A percentile compares a stretch with the other conserved stretches of the same genome.
Evolutionary conservation across 352 stramenopile genomes (phyloP).

Genomic region (Thraustotheca clavata): DNA sequence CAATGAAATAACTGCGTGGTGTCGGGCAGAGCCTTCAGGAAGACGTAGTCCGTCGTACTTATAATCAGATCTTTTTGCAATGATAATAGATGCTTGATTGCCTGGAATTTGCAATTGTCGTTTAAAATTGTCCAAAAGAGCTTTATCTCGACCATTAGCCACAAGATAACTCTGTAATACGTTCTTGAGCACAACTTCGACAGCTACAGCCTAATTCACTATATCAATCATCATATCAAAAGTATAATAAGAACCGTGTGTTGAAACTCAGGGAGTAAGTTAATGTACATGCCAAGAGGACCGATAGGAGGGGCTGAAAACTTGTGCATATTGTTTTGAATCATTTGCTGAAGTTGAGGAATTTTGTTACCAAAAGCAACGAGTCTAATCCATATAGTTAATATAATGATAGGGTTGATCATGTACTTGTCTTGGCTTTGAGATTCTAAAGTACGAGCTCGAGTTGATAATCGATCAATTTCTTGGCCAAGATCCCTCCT

Average conservation of each 20-base stretch:
- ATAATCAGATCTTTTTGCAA: slow-evolving; percentile 44
- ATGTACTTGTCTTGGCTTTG: slow-evolving; percentile 40
- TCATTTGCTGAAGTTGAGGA: slow-evolving; percentile 61
- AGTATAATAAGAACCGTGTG: slow-evolving; percentile 19
- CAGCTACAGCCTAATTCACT: slow-evolving; percentile 34
- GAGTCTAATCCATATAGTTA: slow-evolving; percentile 24
- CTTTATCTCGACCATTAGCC: slow-evolving; percentile 66
- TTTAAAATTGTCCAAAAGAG: slow-evolving; percentile 64
- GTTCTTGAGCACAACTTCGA: slow-evolving; percentile 66
- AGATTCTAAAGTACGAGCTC: slow-evolving; percentile 35
- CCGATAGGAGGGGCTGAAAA: slow-evolving; percentile 64
- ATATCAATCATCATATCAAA: neutral
- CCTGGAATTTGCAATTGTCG: slow-evolving; percentile 46
- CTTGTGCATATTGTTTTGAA: slow-evolving; percentile 53
- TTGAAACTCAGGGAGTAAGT: slow-evolving; percentile 57
- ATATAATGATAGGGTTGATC: neutral
- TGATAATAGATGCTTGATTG: slow-evolving; percentile 76
- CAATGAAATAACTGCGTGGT: slow-evolving; percentile 70
- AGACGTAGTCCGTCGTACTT: slow-evolving; percentile 52
- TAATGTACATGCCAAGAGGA: slow-evolving; percentile 59
- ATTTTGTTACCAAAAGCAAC: slow-evolving; percentile 60
- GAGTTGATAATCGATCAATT: slow-evolving; percentile 32
- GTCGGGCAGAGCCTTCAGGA: slow-evolving; percentile 35
- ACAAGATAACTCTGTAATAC: slow-evolving; percentile 71
- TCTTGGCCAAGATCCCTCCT: slow-evolving; percentile 51